A percentile compares a stretch with the other conserved stretches of the same genome.
These are phyloP conservation scores for Crataegus laevigata DNA, from an alignment of 306 rosid genomes.

Conservation along the genomic window DNA sequence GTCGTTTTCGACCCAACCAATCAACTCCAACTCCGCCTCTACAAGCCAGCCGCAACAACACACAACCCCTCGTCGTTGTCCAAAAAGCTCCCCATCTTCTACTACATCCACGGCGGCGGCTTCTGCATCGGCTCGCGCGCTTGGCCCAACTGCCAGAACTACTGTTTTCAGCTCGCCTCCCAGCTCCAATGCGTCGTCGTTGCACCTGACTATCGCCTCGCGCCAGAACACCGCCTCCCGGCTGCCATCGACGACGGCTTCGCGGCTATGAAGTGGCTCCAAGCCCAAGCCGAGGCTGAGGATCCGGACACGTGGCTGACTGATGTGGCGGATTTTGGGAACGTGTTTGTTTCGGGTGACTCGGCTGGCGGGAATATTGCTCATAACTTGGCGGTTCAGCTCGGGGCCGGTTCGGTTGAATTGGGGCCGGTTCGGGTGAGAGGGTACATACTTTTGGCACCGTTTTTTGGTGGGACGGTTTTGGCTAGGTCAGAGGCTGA, in stretches of 20 bases:
- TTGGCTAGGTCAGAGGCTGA: constrained; percentile 51
- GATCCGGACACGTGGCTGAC: constrained; percentile 56
- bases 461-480: constrained; percentile 68
- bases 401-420: constrained; percentile 39
- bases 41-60: constrained; percentile 39
- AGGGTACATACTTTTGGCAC: constrained; percentile 69
- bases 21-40: constrained; percentile 64
- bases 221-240: constrained; percentile 75
- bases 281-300: constrained; percentile 32
- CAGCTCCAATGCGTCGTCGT: constrained; percentile 45
- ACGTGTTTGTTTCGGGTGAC: constrained; percentile 67
- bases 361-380: constrained; percentile 82
- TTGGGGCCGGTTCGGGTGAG: constrained; percentile 47
- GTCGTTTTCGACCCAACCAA: constrained; percentile 41
- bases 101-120: constrained; percentile 87
- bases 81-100: constrained; percentile 50
- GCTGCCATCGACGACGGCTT: constrained; percentile 64
- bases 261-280: constrained; percentile 65
- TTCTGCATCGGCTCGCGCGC: constrained; percentile 90
- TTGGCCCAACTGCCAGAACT: constrained; percentile 85
- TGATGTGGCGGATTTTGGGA: constrained; percentile 53
- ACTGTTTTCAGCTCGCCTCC: constrained; percentile 52
- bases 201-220: constrained; percentile 70
- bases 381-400: constrained; percentile 53
- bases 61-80: constrained; percentile 2